Conservation (phyloP, 1,139 yeast genomes). For the Blastobotrys ciferrii region DNA sequence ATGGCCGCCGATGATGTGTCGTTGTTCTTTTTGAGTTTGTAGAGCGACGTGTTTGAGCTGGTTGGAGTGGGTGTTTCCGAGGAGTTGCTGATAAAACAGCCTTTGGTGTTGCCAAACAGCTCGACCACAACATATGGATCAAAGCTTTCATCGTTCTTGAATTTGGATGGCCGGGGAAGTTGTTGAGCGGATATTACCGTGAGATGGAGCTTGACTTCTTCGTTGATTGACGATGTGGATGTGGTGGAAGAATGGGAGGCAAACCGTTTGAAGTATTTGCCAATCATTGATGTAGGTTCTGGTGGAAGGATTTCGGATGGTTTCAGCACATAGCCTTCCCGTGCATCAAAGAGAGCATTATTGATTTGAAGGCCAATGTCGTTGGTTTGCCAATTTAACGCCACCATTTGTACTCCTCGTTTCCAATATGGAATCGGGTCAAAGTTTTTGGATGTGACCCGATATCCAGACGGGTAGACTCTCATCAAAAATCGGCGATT, state of each 20-base stretch:
- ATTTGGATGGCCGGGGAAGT: conserved; percentile 60
- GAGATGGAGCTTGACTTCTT: conserved; percentile 39
- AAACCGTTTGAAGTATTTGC: conserved; percentile 10
- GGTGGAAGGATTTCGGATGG: conserved; percentile 43
- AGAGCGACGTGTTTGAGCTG: conserved; percentile 11
- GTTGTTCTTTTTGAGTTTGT: conserved; percentile 5
- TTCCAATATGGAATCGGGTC: conserved; percentile 78
- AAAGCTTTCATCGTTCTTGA: conserved; percentile 42
- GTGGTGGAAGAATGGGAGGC: conserved; percentile 5
- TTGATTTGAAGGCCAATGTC: conserved; percentile 90
- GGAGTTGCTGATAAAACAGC: conserved; percentile 6
- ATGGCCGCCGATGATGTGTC: background rate
- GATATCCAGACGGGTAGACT: conserved; percentile 77
- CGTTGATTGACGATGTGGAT: conserved; percentile 7
- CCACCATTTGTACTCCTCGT: conserved; percentile 89
- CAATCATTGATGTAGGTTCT: background rate
- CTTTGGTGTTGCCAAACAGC: conserved; percentile 43
- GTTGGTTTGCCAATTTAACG: conserved; percentile 94
- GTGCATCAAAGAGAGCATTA: conserved; percentile 71
- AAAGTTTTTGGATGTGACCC: conserved; percentile 78
- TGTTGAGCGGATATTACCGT: conserved; percentile 78
- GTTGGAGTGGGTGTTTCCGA: background rate
- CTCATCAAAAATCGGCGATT: conserved; percentile 75
- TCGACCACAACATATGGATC: conserved; percentile 63
- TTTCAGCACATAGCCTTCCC: conserved; percentile 74